Conservation (phyloP, 768 basidiomycete genomes). For the Mycena vitilis region DNA sequence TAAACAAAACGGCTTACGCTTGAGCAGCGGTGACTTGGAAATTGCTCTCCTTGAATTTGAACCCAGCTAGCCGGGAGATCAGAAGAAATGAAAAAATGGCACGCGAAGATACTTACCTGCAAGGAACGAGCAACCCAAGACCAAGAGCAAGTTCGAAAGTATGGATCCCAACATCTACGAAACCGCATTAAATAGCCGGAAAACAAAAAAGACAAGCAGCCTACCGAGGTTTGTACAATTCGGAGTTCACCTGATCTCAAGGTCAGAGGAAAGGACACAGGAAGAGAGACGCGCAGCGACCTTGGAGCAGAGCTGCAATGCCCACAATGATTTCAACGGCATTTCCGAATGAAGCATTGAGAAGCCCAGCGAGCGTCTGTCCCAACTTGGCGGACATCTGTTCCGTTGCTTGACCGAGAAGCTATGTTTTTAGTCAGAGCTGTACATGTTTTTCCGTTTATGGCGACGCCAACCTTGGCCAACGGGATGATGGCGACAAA, state of each 20-base stretch:
- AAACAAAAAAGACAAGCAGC: slow-evolving; percentile 34
- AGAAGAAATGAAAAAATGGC: slow-evolving; percentile 1
- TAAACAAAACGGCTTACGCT: slow-evolving; percentile 62
- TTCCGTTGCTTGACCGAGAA: slow-evolving; percentile 86
- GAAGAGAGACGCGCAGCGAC: slow-evolving; percentile 47
- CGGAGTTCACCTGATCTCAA: slow-evolving; percentile 73
- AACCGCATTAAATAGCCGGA: slow-evolving; percentile 1
- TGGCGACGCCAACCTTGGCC: slow-evolving; percentile 71
- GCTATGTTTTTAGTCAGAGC: slow-evolving; percentile 47
- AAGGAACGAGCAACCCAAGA: slow-evolving; percentile 91
- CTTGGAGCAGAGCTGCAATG: slow-evolving; percentile 83
- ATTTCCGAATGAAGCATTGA: slow-evolving; percentile 88
- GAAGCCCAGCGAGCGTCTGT: slow-evolving; percentile 85
- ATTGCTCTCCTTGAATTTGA: slow-evolving; percentile 69
- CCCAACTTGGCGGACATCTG: slow-evolving; percentile 84
- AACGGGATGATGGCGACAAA: slow-evolving; percentile 90
- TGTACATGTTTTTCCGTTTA: slow-evolving; percentile 17
- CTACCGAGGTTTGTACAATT: slow-evolving; percentile 91
- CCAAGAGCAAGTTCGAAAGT: slow-evolving; percentile 89
- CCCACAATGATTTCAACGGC: slow-evolving; percentile 93
- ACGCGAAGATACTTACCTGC: slow-evolving; percentile 66
- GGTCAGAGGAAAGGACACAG: slow-evolving; percentile 11
- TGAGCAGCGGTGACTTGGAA: slow-evolving; percentile 92
- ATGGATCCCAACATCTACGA: slow-evolving; percentile 89
- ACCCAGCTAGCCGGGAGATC: slow-evolving; percentile 63